These are phyloP conservation scores for Pseudohalonectria lignicola DNA, from an alignment of 2,329 filamentous ascomycete species.

Conservation along the genomic window DNA sequence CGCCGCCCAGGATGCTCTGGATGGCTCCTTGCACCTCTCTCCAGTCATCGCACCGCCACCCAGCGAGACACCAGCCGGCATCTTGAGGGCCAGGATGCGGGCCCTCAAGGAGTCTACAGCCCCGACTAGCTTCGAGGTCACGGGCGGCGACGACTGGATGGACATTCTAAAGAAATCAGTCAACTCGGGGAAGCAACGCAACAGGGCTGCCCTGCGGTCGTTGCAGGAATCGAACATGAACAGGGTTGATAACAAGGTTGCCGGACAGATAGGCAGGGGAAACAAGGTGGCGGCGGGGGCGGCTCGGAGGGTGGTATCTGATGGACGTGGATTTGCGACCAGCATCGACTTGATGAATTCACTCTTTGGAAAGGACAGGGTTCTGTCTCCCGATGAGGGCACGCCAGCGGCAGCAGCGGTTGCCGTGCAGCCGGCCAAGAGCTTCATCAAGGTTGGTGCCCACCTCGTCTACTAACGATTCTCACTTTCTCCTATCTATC, in stretches of 20 bases:
- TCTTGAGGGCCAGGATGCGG: conserved; percentile 53
- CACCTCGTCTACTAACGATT: conserved; percentile 23
- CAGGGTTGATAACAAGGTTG: conserved; percentile 33
- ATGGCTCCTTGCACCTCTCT: conserved; percentile 43
- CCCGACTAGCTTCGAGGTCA: conserved; percentile 48
- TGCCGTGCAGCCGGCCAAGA: conserved; percentile 39
- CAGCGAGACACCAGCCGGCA: conserved; percentile 45
- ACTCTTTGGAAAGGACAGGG: conserved; percentile 66
- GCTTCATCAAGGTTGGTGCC: conserved; percentile 82
- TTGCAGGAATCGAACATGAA: conserved; percentile 39
- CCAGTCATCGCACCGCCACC: conserved; percentile 27
- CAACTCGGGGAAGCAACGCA: conserved; percentile 77
- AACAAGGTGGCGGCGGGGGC: conserved; percentile 13
- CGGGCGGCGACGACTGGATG: conserved; percentile 77
- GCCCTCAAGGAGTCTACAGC: conserved; percentile 49
- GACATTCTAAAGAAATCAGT: conserved; percentile 90
- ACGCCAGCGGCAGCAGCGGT: conserved; percentile 27
- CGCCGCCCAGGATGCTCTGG: conserved; percentile 13
- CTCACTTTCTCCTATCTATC: no score
- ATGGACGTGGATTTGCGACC: conserved; percentile 63
- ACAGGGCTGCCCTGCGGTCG: conserved; percentile 60
- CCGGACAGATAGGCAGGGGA: no score
- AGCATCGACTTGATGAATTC: conserved; percentile 97
- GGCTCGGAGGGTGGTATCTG: conserved; percentile 22
- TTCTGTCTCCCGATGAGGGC: conserved; percentile 32